Evolutionary conservation across 371 early-diverging fungal genomes (phyloP), one percentile per base, ranked within the genome.

Genomic region (Apophysomyces trapeziformis): DNA sequence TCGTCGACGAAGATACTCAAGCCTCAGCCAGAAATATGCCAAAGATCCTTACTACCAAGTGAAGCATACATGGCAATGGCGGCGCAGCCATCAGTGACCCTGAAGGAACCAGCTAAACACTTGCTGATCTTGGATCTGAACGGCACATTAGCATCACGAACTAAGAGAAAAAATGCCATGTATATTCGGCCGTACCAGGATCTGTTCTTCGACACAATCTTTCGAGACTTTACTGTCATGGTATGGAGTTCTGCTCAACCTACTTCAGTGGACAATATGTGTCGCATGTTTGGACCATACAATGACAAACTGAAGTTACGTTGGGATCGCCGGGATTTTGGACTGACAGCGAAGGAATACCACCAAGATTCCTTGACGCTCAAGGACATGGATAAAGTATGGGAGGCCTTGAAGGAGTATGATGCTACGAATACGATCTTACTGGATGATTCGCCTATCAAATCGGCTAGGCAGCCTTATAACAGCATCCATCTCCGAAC

Each of bases 241-340:
- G 83, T 93, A 4, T 93, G 93, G 93, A 90, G 90, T 35, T 90
- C 91, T 13, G 90, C 93, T 0, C 87, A 83, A 56, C 85, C 88
- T 0, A 68, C 72, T 2, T 90, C 81, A 38, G 89, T 93, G 1
- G 37, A 73, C 3, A 78, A 76, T 21, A 90, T 90, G 90, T 67
- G 87, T 38, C 72, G 74, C n/a, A 35, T 74, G 38, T 85, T 92
- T 74, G 84, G 78, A 5, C 60, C 68, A 1, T 62, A 84, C 37
- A 62, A 66, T 7, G 60, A 73, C 1, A 61, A 77, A 0, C 74
- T 92, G 12, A 66, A 74, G 2, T 72, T 80, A 0, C 71, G 84
- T 2, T 92, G 93, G 93, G 82, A 85, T 39, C 81, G 93, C 44
- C 68, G 79, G 5, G 69, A 77, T 43, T 89, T 92, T 63, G 78